Percentiles rank a stretch among this genome's conserved stretches.
Evolutionary conservation across 352 stramenopile genomes (phyloP).

Genomic region (Blastocystis sp.): DNA sequence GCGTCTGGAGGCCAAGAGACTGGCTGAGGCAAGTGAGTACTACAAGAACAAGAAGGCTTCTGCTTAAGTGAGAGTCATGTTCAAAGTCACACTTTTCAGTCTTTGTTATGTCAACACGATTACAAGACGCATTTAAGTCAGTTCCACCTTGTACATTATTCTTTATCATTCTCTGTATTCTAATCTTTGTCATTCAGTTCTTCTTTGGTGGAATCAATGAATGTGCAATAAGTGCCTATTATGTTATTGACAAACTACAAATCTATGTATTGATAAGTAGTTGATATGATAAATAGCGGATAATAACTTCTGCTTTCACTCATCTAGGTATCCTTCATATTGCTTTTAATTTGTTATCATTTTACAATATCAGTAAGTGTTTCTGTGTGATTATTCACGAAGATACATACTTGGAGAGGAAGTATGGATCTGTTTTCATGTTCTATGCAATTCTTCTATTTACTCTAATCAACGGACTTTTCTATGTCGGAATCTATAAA

Average conservation of each 20-base stretch:
- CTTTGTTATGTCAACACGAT: slow-evolving; percentile 37
- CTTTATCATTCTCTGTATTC: slow-evolving; percentile 27
- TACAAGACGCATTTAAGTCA: slow-evolving; percentile 2
- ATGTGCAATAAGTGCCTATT: slow-evolving; percentile 41
- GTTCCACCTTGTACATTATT: slow-evolving; percentile 57
- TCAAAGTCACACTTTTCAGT: slow-evolving; percentile 28
- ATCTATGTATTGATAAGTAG: not conserved
- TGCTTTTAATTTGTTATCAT: slow-evolving; percentile 43
- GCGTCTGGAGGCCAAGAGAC: slow-evolving; percentile 20
- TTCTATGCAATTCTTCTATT: slow-evolving; percentile 53
- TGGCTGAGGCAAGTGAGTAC: slow-evolving; percentile 46
- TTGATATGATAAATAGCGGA: slow-evolving; percentile 22
- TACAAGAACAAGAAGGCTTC: slow-evolving; percentile 63
- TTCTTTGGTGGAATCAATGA: slow-evolving; percentile 2
- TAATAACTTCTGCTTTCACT: slow-evolving; percentile 30
- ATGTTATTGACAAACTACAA: not conserved
- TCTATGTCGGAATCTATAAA: slow-evolving; percentile 41
- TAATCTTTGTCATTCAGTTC: slow-evolving; percentile 39
- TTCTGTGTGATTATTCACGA: not conserved
- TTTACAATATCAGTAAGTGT: slow-evolving; percentile 37
- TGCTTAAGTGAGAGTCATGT: slow-evolving; percentile 22
- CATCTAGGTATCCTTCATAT: slow-evolving; percentile 51
- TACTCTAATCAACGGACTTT: slow-evolving; percentile 25
- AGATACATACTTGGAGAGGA: slow-evolving; percentile 28
- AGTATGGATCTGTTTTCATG: slow-evolving; percentile 58